Percentiles rank a stretch among this genome's conserved stretches.
Conservation (phyloP, 176 grass and related monocot species). For the Phyllostachys edulis region DNA sequence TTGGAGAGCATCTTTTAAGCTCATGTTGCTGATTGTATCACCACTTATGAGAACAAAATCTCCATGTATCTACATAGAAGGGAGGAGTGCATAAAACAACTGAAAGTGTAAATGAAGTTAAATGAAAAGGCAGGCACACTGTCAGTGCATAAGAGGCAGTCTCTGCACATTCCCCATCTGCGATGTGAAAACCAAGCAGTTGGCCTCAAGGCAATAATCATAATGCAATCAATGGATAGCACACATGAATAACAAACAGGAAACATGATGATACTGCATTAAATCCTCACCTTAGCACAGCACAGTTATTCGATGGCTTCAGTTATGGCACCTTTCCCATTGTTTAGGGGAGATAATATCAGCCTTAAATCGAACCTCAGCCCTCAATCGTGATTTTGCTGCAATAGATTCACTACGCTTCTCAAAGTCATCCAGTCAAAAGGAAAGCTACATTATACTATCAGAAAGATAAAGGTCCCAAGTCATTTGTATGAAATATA, state of each 20-base stretch:
- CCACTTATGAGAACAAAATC: slow-evolving; percentile 95
- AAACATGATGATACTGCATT: background rate
- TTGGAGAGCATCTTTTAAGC: slow-evolving; percentile 67
- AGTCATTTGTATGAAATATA: background rate
- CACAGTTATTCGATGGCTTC: slow-evolving; percentile 79
- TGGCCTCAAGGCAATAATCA: background rate
- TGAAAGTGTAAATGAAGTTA: slow-evolving; percentile 7
- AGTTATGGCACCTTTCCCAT: slow-evolving; percentile 91
- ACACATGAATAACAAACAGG: background rate
- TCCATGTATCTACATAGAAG: slow-evolving; percentile 70
- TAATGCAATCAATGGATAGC: background rate
- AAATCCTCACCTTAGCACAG: slow-evolving; percentile 49
- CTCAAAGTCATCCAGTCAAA: slow-evolving; percentile 79
- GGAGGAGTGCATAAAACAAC: slow-evolving; percentile 13
- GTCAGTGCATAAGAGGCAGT: too few species aligned
- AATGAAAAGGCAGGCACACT: background rate
- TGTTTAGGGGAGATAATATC: slow-evolving; percentile 85
- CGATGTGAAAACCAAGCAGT: background rate
- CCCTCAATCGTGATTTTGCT: slow-evolving; percentile 70
- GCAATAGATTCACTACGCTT: slow-evolving; percentile 74
- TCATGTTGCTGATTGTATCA: slow-evolving; percentile 93
- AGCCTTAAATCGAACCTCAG: slow-evolving; percentile 89
- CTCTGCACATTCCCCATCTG: too few species aligned
- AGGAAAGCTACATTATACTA: slow-evolving; percentile 28
- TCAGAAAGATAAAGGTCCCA: slow-evolving; percentile 2